Evolutionary conservation across 176 grass and related monocot species (phyloP).

Genomic region (Eragrostis curvula): DNA sequence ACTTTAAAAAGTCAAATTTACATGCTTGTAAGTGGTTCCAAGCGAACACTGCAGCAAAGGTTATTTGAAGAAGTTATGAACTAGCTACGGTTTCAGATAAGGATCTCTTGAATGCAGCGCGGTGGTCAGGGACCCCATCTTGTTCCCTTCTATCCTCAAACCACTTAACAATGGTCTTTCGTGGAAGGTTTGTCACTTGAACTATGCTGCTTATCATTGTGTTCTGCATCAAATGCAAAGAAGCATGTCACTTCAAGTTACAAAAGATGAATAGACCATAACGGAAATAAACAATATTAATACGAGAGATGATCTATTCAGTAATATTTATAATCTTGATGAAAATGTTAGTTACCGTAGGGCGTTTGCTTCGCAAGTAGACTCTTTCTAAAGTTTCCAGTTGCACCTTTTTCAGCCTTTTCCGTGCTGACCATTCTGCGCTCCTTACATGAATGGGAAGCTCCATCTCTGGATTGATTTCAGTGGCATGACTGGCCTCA

Average conservation of each 20-base stretch:
- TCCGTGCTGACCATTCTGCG: conserved; percentile 59
- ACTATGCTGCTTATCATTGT: conserved; percentile 91
- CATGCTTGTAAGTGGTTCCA: conserved; percentile 33
- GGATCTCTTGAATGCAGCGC: conserved; percentile 53
- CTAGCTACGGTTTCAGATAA: conserved; percentile 53
- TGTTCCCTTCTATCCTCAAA: conserved; percentile 85
- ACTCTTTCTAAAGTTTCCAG: conserved; percentile 85
- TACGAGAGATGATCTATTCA: neutral
- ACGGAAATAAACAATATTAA: neutral
- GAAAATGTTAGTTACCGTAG: conserved; percentile 67
- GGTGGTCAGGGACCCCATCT: conserved; percentile 67
- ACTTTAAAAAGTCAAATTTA: conserved; percentile 48
- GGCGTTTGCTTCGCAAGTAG: conserved; percentile 75
- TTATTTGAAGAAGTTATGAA: conserved; percentile 39
- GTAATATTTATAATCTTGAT: conserved; percentile 25
- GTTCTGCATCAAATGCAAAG: conserved; percentile 64
- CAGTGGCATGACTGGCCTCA: conserved; percentile 25
- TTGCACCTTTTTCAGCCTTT: conserved; percentile 86
- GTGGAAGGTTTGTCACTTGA: conserved; percentile 87
- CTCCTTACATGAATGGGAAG: conserved; percentile 68
- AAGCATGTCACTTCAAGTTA: conserved; percentile 17
- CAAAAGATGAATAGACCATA: neutral
- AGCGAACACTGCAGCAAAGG: conserved; percentile 24
- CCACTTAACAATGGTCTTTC: conserved; percentile 83
- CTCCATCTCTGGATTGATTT: conserved; percentile 47